Base-by-base conservation (phyloP, 768 basidiomycete species). In the Sistotremastrum suecicum region DNA sequence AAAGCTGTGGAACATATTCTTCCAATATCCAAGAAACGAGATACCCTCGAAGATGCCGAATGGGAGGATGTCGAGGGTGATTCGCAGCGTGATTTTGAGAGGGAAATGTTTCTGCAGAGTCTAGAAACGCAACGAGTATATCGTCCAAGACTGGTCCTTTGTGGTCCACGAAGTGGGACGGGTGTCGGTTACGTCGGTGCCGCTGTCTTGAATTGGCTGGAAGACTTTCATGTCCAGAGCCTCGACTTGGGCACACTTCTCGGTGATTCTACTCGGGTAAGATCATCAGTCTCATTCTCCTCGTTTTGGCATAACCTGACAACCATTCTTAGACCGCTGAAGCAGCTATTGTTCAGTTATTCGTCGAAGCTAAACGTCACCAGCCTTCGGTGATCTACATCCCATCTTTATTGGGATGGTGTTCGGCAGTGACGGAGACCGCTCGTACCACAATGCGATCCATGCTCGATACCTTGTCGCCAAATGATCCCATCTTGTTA, bases 371-470 rank as follows among this genome's bases (percentile, higher is more conserved):
- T 1, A 98, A 97, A 59, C 80, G 94, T 30, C 88, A 95, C 58
- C 91, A 94, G 54, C 95, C 95, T 0, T 91, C 90, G 0, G 82
- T 98, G 35, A 75, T 99, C 41, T 98, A 92, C 61, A 87, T 99
- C 32, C 94, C 94, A 0, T 85, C 88, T 1, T 74, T 99, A 5
- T 56, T 76, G 1, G 75, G 80, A 1, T 98, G 92, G 91, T 84
- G 83, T 51, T 68, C 78, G 1, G 78, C 89, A 2, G 75, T 98
- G 28, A 74, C 83, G 1, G 91, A 97, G 53, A 81, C 83, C 0
- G 74, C 89, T 0, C 74, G 90, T 7, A 74, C 82, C 2, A 94
- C 90, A 0, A 76, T 97, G 34, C 81, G 80, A 38, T 79, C 91
- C 1, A 82, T 97, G 76, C 76, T 99, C 7, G 91, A 95, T 56